Base-by-base conservation (phyloP, 352 stramenopile species). In the Phytophthora idaei region DNA sequence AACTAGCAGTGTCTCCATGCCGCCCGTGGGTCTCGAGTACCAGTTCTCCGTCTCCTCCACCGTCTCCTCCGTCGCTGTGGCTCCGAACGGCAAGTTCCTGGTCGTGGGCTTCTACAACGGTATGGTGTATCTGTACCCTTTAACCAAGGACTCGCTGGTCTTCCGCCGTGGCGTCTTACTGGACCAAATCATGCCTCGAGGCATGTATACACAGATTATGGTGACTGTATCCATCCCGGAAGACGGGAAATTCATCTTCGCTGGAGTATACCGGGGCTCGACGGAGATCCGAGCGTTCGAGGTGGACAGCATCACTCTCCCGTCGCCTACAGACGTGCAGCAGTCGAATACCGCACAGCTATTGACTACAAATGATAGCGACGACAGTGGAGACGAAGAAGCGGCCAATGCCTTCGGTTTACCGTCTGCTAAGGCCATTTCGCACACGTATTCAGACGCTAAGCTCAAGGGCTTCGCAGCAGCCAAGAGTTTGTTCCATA, bases 251-350 rank as follows among this genome's bases (percentile, higher is more conserved):
- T 95, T 94, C 57, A 93, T 94, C 57, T 95, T 95, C 53, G 88
- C 88, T 4, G 88, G 88, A 3, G 86, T 95, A 0, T 94, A 95
- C 53, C 81, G 86, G 25, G 88, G 88, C 9, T 94, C 88, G 15
- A 95, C 85, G n/a, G 88, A 94, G 52, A 94, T 95, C 57, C 83
- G 86, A 12, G 88, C 86, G 1, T 91, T 90, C 42, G 83, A 94
- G 39, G 81, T 95, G 10, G 87, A 91, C 64, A 93, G 82, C 45
- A 94, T 95, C 64, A 61, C 74, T 28, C 74, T 95, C 15, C 87
- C 87, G 8, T 67, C 74, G 14, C 36, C 55, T 29, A 64, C 57
- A 1, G 69, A 72, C 8, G 11, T 64, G 15, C 63, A 47, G 6
- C 63, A 62, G 52, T 36, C 48, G 29, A 70, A 17, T 27, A 51